Evolutionary conservation across 139 green algal species (phyloP).

Genomic region (Pleodorina starrii): DNA sequence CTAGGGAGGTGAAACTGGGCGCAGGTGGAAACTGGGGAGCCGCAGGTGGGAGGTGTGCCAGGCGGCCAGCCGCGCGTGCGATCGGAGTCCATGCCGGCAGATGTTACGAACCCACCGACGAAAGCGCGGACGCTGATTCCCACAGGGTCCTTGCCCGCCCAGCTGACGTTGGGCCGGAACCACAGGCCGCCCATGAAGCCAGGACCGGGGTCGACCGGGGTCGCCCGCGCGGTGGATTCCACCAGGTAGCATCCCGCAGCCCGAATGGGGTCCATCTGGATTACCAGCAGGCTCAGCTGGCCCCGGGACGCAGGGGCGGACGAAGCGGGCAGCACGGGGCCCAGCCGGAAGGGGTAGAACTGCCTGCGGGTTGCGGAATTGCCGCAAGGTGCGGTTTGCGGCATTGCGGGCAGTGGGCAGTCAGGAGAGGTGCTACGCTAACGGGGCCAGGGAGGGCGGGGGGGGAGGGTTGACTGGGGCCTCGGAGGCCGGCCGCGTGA

Average conservation of each 20-base stretch:
- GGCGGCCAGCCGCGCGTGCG: neutral
- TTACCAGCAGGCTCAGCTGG: neutral
- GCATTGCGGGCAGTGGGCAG: neutral
- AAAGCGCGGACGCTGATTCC: neutral
- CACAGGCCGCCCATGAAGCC: neutral
- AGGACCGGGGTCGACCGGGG: neutral
- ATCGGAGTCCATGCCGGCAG: neutral
- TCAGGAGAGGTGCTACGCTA: too few relatives aligned
- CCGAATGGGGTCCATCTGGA: neutral
- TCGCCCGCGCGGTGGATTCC: neutral
- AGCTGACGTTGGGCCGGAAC: neutral
- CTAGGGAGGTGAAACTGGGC: neutral
- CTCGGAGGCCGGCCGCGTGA: neutral
- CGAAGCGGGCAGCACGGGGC: neutral
- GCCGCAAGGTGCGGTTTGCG: neutral
- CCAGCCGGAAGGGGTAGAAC: conserved; percentile 27
- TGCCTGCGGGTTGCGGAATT: neutral
- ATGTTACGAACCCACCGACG: neutral
- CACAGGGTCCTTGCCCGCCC: neutral
- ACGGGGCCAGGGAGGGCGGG: too few relatives aligned
- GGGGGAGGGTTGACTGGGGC: too few relatives aligned
- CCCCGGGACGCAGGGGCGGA: too few relatives aligned
- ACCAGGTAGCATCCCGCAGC: neutral
- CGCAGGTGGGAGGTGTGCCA: neutral
- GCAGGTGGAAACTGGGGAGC: neutral